Base-by-base conservation (phyloP, 1,139 yeast genomes). In the Arxiozyma heterogenica region DNA sequence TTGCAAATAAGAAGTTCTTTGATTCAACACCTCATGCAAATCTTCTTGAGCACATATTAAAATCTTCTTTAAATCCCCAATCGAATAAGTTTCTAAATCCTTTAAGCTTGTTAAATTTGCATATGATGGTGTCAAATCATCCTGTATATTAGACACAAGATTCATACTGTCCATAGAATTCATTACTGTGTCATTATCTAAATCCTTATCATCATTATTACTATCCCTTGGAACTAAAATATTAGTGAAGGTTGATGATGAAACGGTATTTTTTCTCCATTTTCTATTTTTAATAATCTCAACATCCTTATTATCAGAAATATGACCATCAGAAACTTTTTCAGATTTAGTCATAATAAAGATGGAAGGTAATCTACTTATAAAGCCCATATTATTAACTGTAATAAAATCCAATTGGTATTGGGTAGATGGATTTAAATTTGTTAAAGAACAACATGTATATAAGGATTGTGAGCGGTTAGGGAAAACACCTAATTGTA, bases 341-440 rank as follows among this genome's bases (percentile, higher is more conserved):
- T 41, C 45, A 34, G 45, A 25, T 39, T 65, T 68, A 3, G 82
- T 78, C 66, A 74, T 76, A 55, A 77, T 71, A 58, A 69, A 75
- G 7, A 77, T 67, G 0, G 81, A 70, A 9, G 74, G 73, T 49
- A 77, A 70, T 58, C 74, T 76, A 25, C 79, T 74, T 58, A 75
- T 71, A 61, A 73, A 79, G 7, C 77, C 76, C 41, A 73, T 67
- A 57, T 65, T 64, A 58, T 76, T 76, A 45, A 81, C 78, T 0
- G 86, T 81, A 20, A 82, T 73, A 20, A 83, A 72, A 57, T 82
- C 83, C 12, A 83, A 66, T 57, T 79, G 78, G 65, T 83, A 83
- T 55, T 73, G 73, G 15, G 74, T 72, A 51, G 76, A 76, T 0
- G 82, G 75, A 17, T 64, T 58, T 52, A 83, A 65, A 4, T 76